Percentiles rank a stretch among this genome's conserved stretches.
Conservation (phyloP, 768 basidiomycete species). For the Lactarius hengduanensis region DNA sequence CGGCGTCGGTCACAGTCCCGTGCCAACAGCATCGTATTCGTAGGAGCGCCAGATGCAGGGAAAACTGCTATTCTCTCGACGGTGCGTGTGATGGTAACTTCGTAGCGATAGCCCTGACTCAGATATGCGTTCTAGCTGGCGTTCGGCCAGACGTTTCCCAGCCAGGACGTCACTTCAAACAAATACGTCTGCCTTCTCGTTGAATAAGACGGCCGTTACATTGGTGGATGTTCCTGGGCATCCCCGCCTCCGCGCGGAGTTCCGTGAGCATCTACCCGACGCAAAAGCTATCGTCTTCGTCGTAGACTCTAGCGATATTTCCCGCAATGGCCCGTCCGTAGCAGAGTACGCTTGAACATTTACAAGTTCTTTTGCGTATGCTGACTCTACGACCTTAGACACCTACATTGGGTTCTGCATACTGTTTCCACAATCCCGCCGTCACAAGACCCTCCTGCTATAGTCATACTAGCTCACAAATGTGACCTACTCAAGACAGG, state of each 20-base stretch:
- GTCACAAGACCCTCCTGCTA: constrained; percentile 55
- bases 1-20: constrained; percentile 44
- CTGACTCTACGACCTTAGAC: constrained; percentile 42
- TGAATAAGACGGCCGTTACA: constrained; percentile 49
- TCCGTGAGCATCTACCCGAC: constrained; percentile 58
- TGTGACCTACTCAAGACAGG: constrained; percentile 61
- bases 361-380: constrained; percentile 10
- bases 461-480: constrained; percentile 77
- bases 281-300: constrained; percentile 74
- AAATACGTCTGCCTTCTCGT: constrained; percentile 51
- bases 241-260: constrained; percentile 73
- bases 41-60: constrained; percentile 73
- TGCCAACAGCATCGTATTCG: constrained; percentile 68
- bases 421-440: constrained; percentile 71
- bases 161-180: constrained; percentile 76
- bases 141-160: constrained; percentile 60
- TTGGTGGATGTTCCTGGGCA: constrained; percentile 84
- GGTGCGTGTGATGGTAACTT: constrained; percentile 42
- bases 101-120: background rate
- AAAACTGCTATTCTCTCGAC: constrained; percentile 77
- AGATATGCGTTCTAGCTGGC: constrained; percentile 48
- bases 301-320: constrained; percentile 75
- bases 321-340: constrained; percentile 68
- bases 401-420: constrained; percentile 71
- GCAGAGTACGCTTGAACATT: constrained; percentile 63